Base-by-base conservation (phyloP, 192 early-diverging fungal species). In the Geosiphon pyriformis region DNA sequence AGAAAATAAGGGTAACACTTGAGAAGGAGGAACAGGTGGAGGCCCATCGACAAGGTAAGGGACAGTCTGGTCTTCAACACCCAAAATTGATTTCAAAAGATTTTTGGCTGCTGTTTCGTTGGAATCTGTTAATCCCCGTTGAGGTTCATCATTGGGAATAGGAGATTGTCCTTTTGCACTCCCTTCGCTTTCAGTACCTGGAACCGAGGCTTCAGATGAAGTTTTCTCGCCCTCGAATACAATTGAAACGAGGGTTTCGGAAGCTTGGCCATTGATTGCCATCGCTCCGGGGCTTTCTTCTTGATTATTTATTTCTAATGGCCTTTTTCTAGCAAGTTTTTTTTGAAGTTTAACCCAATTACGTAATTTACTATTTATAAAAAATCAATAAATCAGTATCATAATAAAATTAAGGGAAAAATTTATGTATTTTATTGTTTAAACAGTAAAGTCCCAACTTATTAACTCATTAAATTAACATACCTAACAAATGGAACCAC, bases 401-500 rank as follows among this genome's bases (percentile, higher is more conserved):
- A 42, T 42, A 15, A 6, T 6, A 42, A 42, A 42, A 42, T 42
- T 42, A n/a, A n/a, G n/a, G n/a, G n/a, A n/a, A n/a, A n/a, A n/a
- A n/a, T n/a, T n/a, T n/a, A n/a, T n/a, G n/a, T n/a, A n/a, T n/a
- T n/a, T n/a, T n/a, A n/a, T n/a, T n/a, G n/a, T n/a, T n/a, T n/a
- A n/a, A n/a, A n/a, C n/a, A n/a, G n/a, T n/a, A n/a, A n/a, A n/a
- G n/a, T n/a, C n/a, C n/a, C n/a, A n/a, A n/a, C n/a, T n/a, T n/a
- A n/a, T n/a, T n/a, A n/a, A n/a, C n/a, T n/a, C n/a, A n/a, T 26
- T 37, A 33, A 0, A 46, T 61, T 1, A 22, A 31, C 58, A 53
- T 76, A 81, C 80, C 74, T 82, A 52, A 88, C 77, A 77, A 90
- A 90, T 12, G 88, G 88, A 25, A 81, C 85, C 54, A 90, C 84